phyloP scores from a whole-genome alignment of 2,329 filamentous ascomycete genomes.

The Anthostomella pinea region DNA sequence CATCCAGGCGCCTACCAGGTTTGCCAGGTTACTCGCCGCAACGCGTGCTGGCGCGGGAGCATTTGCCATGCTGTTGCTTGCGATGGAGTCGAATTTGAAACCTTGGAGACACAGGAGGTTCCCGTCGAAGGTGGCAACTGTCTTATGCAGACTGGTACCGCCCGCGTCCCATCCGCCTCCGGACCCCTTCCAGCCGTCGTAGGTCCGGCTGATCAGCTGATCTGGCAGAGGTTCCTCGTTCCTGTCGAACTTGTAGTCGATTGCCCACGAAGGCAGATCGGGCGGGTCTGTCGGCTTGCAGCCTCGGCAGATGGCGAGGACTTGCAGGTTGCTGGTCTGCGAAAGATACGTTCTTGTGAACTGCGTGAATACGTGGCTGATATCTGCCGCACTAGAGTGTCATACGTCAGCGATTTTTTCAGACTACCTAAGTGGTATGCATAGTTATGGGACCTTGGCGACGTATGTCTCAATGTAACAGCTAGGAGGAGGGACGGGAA shows the following conservation, averaged over 20 bases:
- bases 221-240: slow-evolving; percentile 7
- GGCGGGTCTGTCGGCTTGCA: slow-evolving; percentile 1
- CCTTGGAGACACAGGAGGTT: slow-evolving; percentile 9
- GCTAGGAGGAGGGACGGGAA: too few species aligned
- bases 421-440: background rate
- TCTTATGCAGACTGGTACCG: slow-evolving; percentile 1
- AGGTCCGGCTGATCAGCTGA: slow-evolving; percentile 8
- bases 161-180: slow-evolving; percentile 4
- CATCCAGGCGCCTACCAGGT: slow-evolving; percentile 5
- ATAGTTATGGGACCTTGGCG: slow-evolving; percentile 1
- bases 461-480: too few species aligned
- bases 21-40: background rate
- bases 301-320: slow-evolving; percentile 10
- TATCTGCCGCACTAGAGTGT: slow-evolving; percentile 1
- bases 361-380: slow-evolving; percentile 3
- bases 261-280: slow-evolving; percentile 10
- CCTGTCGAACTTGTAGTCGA: slow-evolving; percentile 8
- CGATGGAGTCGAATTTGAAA: slow-evolving; percentile 7
- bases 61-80: slow-evolving; percentile 3
- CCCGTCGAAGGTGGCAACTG: slow-evolving; percentile 1
- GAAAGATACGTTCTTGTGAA: slow-evolving; percentile 11
- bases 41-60: background rate
- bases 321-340: slow-evolving; percentile 4
- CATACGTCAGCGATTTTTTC: slow-evolving; percentile 2
- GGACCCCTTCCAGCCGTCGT: slow-evolving; percentile 1